Evolutionary conservation across 352 stramenopile species (phyloP), one percentile per base, ranked within the genome.

Genomic region (Pythium dissotocum): DNA sequence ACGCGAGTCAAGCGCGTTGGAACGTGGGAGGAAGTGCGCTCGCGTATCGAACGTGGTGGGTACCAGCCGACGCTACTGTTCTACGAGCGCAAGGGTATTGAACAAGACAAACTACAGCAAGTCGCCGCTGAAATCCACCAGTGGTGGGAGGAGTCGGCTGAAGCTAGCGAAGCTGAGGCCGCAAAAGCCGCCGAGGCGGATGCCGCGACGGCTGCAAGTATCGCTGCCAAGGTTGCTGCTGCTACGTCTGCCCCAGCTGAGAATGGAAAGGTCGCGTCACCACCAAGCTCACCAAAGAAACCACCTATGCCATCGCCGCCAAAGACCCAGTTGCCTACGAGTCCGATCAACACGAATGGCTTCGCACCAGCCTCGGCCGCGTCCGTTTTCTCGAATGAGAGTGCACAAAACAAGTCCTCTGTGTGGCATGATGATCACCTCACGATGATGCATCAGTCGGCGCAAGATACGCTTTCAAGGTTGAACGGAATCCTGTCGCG

Each of bases 51-150:
- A 36, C 82, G 85, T 12, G 87, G 87, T 35, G 77, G 82, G 10
- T 95, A 95, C 69, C 87, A 93, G 68, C 87, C 87, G 21, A 95
- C 87, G 18, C 67, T 95, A 44, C 63, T 95, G 3, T 95, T 93
- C 57, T 95, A 93, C 52, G 87, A 95, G 44, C 85, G 85, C 61
- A 90, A 87, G 24, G 78, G 76, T 9, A 82, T 95, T 12, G 62
- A 90, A 24, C 77, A 81, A 21, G 71, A 80, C 16, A 74, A 83
- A n/a, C 77, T 95, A 0, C 80, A 93, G 56, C 74, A 82, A 16
- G 82, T 89, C 12, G 85, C 85, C 3, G 67, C 75, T 0, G 78
- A 90, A 32, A 93, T 95, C 30, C 85, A 95, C 60, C 78, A 81
- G 63, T 92, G 83, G 83, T 93, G 82, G 84, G 83, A 90, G 69